Evolutionary conservation across 306 rosid species (phyloP), one percentile per base, ranked within the genome.

Genomic region (Mucuna pruriens): DNA sequence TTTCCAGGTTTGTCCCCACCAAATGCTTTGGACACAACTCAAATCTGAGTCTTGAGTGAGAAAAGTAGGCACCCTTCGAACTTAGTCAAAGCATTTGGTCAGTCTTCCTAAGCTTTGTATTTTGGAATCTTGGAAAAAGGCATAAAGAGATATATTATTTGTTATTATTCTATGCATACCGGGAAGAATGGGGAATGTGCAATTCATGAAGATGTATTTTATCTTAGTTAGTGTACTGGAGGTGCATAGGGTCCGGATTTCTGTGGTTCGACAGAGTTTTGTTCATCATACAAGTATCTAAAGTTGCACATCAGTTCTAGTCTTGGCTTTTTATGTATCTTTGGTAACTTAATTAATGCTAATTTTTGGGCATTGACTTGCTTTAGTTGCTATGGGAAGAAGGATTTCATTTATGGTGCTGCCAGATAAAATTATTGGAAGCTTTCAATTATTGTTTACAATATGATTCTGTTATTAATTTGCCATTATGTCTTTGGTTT

Each of bases 111-210:
- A 66, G 20, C 9, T 74, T 57, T 57, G 29, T 57, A 57, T 67
- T 20, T 74, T 46, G 67, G 45, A 73, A 82, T 16, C 76, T 44
- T 55, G 51, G 12, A 72, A 77, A 77, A 66, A 54, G 38, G 58
- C 71, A 17, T 54, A 17, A 66, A 33, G 74, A 42, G 63, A 54
- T 54, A 58, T 36, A 36, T 29, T 65, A 65, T 66, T 57, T 23
- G 74, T 34, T 45, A 31, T 55, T 84, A 63, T 72, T 63, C 25
- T 79, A 25, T 33, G 61, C 45, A 16, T 36, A 72, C 6, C 2
- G 64, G 49, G 51, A 71, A 73, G 77, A 73, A 44, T n/a, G 23
- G 31, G 52, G 25, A 78, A 48, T 73, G 49, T 40, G 75, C 20
- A 54, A 29, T 57, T 40, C 51, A 25, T 72, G 66, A 44, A 71